phyloP scores from a whole-genome alignment of 345 rosid species.

The Draba incana region DNA sequence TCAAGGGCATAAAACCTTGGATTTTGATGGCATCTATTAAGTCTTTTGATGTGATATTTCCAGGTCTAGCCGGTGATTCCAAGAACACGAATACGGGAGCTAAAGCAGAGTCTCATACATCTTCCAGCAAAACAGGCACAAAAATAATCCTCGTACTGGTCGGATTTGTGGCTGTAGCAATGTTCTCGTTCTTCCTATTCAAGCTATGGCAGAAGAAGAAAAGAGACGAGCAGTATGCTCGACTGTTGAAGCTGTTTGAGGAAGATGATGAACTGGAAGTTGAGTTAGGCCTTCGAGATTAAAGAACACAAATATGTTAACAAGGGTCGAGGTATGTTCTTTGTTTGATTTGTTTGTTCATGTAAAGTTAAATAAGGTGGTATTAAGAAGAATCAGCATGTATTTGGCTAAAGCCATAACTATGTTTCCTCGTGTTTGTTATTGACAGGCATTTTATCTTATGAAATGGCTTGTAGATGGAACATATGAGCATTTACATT shows the following conservation, averaged over 20 bases:
- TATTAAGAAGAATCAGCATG: conserved; percentile 4
- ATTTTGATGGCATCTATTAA: neutral
- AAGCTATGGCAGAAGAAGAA: conserved; percentile 98
- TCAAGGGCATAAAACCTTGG: neutral
- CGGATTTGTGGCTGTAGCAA: conserved; percentile 53
- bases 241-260: conserved; percentile 90
- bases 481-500: conserved; percentile 10
- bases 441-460: conserved; percentile 4
- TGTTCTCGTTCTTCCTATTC: conserved; percentile 68
- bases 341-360: neutral
- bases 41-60: conserved; percentile 22
- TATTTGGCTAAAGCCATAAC: neutral
- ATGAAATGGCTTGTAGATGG: conserved; percentile 13
- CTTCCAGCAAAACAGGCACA: conserved; percentile 55
- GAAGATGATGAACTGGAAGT: conserved; percentile 98
- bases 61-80: conserved; percentile 62
- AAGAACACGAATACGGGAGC: conserved; percentile 47
- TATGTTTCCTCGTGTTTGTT: conserved; percentile 12
- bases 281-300: conserved; percentile 92
- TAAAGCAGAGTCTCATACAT: conserved; percentile 47
- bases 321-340: conserved; percentile 19
- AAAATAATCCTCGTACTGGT: conserved; percentile 54
- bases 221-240: conserved; percentile 95
- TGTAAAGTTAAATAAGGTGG: conserved; percentile 7
- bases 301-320: conserved; percentile 30